Evolutionary conservation across 169 alveolate species (phyloP), one percentile per base, ranked within the genome.

Genomic region (Sarcocystis neurona): DNA sequence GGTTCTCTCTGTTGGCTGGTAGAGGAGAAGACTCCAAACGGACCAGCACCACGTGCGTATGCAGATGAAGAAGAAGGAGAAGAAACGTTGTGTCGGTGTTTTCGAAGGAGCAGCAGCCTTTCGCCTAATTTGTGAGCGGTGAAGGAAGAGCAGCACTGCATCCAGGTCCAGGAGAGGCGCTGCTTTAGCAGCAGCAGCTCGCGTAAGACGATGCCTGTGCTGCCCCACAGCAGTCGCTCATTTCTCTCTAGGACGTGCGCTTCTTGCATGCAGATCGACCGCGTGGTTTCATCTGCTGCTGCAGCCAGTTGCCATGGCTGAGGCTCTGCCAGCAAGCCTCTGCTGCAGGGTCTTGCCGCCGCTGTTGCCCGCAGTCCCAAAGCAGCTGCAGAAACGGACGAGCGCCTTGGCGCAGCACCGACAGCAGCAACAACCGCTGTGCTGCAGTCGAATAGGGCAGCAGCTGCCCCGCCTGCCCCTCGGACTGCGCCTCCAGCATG

Each of bases 221-320:
- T n/a, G 3, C 82, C 82, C 82, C 82, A 72, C 6, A 72, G 82
- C 47, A 72, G 82, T 27, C 82, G 10, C 34, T 72, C 82, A 39
- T 72, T 72, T 56, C 41, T 72, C 39, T 56, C 41, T 39, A 72
- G 32, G 23, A 72, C 82, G 18, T 72, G 82, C 56, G 82, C 82
- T 56, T 72, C 82, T 27, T 72, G 82, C 53, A 27, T 39, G 82
- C 82, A 72, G 4, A 72, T 43, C n/a, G 82, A 37, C 2, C 53
- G 82, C 20, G 34, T 20, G 12, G 20, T 0, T 12, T 72, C 82
- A 39, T 72, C 82, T 1, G 43, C 82, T 8, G 4, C 4, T 20
- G 58, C 10, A 6, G 39, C 82, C 47, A 72, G 15, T 46, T 68
- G 79, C 79, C 79, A 68, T n/a, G n/a, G n/a, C n/a, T n/a, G n/a